These are phyloP conservation scores for Sarcomyxa edulis DNA, from an alignment of 768 basidiomycete genomes.

Conservation along the genomic window DNA sequence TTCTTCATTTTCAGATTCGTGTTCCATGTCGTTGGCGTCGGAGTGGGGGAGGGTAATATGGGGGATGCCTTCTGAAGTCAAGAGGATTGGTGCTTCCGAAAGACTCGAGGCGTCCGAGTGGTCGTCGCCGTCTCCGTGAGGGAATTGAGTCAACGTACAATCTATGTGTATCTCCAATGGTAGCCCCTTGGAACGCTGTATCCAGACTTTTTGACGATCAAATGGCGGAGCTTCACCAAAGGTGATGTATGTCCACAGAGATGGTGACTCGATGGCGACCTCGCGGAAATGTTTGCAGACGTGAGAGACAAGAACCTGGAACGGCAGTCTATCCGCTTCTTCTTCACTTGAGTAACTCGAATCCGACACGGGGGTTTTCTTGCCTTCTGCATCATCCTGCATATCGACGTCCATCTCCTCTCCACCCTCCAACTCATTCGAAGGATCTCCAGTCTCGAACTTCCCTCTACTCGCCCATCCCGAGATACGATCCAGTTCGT, in stretches of 20 bases:
- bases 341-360: not conserved
- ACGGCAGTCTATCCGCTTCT: slow-evolving; percentile 4
- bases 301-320: slow-evolving; percentile 22
- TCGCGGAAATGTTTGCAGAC: slow-evolving; percentile 27
- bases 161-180: slow-evolving; percentile 52
- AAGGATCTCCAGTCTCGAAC: not conserved
- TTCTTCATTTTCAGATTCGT: slow-evolving; percentile 9
- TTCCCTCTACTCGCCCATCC: slow-evolving; percentile 4
- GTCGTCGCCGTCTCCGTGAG: slow-evolving; percentile 20
- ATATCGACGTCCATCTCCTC: not conserved
- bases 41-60: not conserved
- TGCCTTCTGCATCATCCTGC: not conserved
- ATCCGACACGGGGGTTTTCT: not conserved
- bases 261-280: slow-evolving; percentile 18
- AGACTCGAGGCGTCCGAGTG: slow-evolving; percentile 8
- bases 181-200: slow-evolving; percentile 49
- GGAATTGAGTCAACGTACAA: slow-evolving; percentile 26
- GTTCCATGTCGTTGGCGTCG: slow-evolving; percentile 15
- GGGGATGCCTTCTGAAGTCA: not conserved
- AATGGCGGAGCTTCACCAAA: slow-evolving; percentile 28
- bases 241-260: slow-evolving; percentile 19
- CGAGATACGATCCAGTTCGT: slow-evolving; percentile 11
- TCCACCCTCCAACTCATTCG: not conserved
- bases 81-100: not conserved
- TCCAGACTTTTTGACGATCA: slow-evolving; percentile 35